These are phyloP conservation scores for Kodamaea jinghongensis DNA, from an alignment of 805 yeast species.

Conservation along the genomic window DNA sequence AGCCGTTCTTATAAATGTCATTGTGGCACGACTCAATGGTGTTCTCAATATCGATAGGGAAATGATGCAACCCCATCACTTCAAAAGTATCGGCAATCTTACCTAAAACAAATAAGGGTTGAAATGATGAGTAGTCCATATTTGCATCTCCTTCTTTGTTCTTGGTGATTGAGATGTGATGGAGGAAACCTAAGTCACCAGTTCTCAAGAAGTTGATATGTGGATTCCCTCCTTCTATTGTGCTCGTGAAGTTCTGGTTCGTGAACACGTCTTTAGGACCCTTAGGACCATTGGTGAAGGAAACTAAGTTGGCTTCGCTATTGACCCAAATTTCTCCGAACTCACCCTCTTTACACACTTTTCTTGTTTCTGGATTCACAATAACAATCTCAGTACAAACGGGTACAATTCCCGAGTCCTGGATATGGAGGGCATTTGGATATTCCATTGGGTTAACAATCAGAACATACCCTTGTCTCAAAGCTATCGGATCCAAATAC, in stretches of 20 bases:
- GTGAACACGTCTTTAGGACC: slow-evolving; percentile 52
- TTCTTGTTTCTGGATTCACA: slow-evolving; percentile 88
- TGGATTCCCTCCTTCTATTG: slow-evolving; percentile 60
- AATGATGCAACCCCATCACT: slow-evolving; percentile 85
- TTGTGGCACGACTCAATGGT: slow-evolving; percentile 48
- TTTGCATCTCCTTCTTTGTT: slow-evolving; percentile 19
- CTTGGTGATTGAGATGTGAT: slow-evolving; percentile 55
- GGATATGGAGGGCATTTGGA: slow-evolving; percentile 70
- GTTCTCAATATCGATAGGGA: slow-evolving; percentile 76
- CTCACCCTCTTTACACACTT: slow-evolving; percentile 82
- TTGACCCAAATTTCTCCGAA: slow-evolving; percentile 97
- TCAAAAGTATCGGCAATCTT: slow-evolving; percentile 85
- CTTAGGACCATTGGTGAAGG: slow-evolving; percentile 54
- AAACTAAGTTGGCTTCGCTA: slow-evolving; percentile 75
- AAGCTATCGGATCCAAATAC: slow-evolving; percentile 81
- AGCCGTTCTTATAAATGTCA: slow-evolving; percentile 54
- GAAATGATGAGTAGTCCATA: slow-evolving; percentile 45
- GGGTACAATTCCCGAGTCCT: slow-evolving; percentile 95
- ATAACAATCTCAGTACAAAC: slow-evolving; percentile 91
- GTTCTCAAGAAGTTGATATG: slow-evolving; percentile 70
- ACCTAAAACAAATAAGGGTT: slow-evolving; percentile 82
- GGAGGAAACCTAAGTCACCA: slow-evolving; percentile 92
- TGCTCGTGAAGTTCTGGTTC: slow-evolving; percentile 55
- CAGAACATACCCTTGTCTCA: slow-evolving; percentile 85
- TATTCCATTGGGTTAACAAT: slow-evolving; percentile 71